Percentiles rank a stretch among this genome's conserved stretches.
Conservation (phyloP, 352 stramenopile genomes). For the Elongisporangium prolatum region DNA sequence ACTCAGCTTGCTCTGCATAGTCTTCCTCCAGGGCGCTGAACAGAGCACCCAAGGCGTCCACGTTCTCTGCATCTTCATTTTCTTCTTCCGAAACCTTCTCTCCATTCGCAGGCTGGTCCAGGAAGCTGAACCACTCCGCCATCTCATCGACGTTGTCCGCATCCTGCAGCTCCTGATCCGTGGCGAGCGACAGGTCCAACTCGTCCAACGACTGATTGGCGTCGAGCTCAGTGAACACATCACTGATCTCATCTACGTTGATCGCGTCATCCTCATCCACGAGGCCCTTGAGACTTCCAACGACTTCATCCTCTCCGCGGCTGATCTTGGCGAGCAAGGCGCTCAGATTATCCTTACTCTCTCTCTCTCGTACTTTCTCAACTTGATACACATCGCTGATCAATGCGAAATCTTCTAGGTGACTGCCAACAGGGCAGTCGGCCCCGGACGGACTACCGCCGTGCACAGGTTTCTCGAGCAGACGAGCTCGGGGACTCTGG, state of each 20-base stretch:
- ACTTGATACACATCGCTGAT: background rate
- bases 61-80: conserved; percentile 15
- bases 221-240: conserved; percentile 34
- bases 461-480: conserved; percentile 5
- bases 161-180: conserved; percentile 9
- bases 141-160: conserved; percentile 42
- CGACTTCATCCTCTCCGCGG: background rate
- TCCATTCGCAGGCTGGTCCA: conserved; percentile 13
- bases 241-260: conserved; percentile 55
- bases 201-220: conserved; percentile 11
- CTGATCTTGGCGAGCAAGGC: conserved; percentile 27
- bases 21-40: conserved; percentile 10
- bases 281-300: conserved; percentile 5
- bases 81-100: conserved; percentile 4
- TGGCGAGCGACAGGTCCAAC: conserved; percentile 7
- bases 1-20: background rate
- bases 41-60: conserved; percentile 20
- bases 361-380: conserved; percentile 16
- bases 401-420: conserved; percentile 6
- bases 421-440: conserved; percentile 7
- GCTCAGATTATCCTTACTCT: conserved; percentile 43
- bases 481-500: conserved; percentile 2
- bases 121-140: conserved; percentile 26
- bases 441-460: conserved; percentile 12
- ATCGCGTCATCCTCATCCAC: conserved; percentile 45